A percentile compares a stretch with the other conserved stretches of the same genome.
phyloP scores from a whole-genome alignment of 257 asterid genomes.

The Penstemon eatonii region DNA sequence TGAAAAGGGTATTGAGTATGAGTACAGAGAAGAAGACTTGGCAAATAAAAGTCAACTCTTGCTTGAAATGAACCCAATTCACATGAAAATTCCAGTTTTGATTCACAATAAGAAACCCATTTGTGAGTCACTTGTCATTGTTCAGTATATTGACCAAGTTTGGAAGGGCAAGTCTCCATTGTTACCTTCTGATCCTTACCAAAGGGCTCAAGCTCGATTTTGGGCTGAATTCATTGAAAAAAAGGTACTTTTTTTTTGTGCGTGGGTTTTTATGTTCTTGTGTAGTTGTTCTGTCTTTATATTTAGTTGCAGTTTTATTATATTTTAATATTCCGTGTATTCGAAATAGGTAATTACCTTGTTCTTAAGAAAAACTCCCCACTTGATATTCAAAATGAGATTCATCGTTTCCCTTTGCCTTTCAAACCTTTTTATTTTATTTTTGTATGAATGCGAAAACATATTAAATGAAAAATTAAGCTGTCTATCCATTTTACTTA shows the following conservation, averaged over 20 bases:
- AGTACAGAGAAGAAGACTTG: constrained; percentile 41
- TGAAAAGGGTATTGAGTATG: constrained; percentile 46
- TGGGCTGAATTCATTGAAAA: constrained; percentile 27
- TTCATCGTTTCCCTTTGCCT: too few species aligned
- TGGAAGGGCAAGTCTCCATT: constrained; percentile 22
- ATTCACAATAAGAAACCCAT: constrained; percentile 35
- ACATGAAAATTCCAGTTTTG: constrained; percentile 43
- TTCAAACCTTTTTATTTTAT: too few species aligned
- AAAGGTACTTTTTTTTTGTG: constrained; percentile 6
- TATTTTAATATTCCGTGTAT: not conserved
- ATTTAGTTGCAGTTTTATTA: not conserved
- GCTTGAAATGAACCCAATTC: constrained; percentile 44
- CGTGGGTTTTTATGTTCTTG: not conserved
- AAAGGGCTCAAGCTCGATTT: constrained; percentile 19
- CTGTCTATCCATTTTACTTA: too few species aligned
- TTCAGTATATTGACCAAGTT: constrained; percentile 26
- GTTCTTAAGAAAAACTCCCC: too few species aligned
- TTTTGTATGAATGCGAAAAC: too few species aligned
- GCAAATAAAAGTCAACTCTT: constrained; percentile 22
- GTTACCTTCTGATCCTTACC: constrained; percentile 27
- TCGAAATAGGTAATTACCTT: too few species aligned
- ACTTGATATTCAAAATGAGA: too few species aligned
- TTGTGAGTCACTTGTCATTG: constrained; percentile 21
- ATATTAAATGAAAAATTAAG: too few species aligned
- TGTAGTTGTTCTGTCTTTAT: not conserved